Evolutionary conservation across 1,284 basidiomycete genomes (phyloP).

Genomic region (Tylopilus orsonianus): DNA sequence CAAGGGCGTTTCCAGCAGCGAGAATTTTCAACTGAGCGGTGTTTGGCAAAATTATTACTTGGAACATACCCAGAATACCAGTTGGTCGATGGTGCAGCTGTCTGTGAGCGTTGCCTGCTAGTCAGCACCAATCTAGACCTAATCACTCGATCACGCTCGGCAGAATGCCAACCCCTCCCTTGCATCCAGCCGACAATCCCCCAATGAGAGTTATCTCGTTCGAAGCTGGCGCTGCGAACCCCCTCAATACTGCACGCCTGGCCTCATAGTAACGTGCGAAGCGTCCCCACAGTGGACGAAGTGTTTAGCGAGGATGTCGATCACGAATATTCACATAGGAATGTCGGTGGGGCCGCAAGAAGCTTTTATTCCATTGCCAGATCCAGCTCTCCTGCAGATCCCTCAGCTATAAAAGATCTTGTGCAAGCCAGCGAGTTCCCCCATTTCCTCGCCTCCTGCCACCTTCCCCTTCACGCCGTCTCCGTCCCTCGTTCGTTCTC

Average conservation of each 20-base stretch:
- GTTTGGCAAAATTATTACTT: background rate
- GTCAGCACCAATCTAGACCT: background rate
- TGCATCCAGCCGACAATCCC: background rate
- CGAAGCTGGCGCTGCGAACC: background rate
- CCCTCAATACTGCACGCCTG: background rate
- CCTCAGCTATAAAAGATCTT: conserved; percentile 20
- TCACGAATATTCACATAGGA: conserved; percentile 3
- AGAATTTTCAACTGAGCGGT: background rate
- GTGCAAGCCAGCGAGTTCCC: background rate
- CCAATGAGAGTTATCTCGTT: background rate
- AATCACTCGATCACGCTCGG: background rate
- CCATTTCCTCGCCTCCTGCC: background rate
- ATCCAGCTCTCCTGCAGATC: background rate
- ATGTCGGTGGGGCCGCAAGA: conserved; percentile 3
- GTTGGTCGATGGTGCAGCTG: background rate
- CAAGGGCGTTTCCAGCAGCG: background rate
- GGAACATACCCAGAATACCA: background rate
- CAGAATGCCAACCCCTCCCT: conserved; percentile 9
- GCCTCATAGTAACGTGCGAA: too few species aligned
- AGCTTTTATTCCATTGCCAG: background rate
- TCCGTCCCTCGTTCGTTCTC: background rate
- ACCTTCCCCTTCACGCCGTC: background rate
- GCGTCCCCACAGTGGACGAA: background rate
- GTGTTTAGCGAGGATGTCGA: background rate
- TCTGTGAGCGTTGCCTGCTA: background rate